Conservation (phyloP, 108 stramenopile species). For the Cyclotella choctawhatcheeana region DNA sequence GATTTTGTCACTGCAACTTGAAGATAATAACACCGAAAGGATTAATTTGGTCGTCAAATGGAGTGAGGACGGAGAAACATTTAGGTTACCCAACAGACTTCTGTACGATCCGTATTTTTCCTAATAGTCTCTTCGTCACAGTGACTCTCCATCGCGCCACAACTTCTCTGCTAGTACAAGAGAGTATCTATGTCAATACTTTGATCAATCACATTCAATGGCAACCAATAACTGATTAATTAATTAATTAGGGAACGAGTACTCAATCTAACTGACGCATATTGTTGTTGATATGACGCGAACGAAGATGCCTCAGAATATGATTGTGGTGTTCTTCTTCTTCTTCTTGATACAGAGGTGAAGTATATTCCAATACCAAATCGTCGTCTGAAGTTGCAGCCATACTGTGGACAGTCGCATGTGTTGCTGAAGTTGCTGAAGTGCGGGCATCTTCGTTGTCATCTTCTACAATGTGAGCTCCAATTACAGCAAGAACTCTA, state of each 20-base stretch:
- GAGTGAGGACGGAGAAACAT: too few relatives aligned
- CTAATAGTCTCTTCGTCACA: too few relatives aligned
- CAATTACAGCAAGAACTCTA: slow-evolving; percentile 45
- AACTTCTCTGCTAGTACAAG: too few relatives aligned
- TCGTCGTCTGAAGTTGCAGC: slow-evolving; percentile 16
- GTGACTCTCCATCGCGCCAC: too few relatives aligned
- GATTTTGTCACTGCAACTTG: too few relatives aligned
- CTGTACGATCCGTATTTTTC: too few relatives aligned
- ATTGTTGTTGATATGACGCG: slow-evolving; percentile 14
- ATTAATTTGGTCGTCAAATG: too few relatives aligned
- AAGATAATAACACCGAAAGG: too few relatives aligned
- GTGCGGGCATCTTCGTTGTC: slow-evolving; percentile 33
- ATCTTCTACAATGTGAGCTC: slow-evolving; percentile 36
- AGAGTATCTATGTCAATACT: too few relatives aligned
- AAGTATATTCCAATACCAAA: slow-evolving; percentile 22
- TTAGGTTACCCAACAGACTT: too few relatives aligned
- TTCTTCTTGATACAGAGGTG: slow-evolving; percentile 48
- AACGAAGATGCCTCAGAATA: slow-evolving; percentile 9
- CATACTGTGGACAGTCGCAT: slow-evolving; percentile 16
- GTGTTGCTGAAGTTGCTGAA: slow-evolving; percentile 39
- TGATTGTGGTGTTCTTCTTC: slow-evolving; percentile 19
- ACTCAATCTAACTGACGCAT: slow-evolving; percentile 1
- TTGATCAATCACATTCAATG: too few relatives aligned
- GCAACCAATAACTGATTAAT: too few relatives aligned
- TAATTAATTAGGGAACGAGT: not conserved